Conservation (phyloP, 305 asterid species). For the Solanum chacoense region DNA sequence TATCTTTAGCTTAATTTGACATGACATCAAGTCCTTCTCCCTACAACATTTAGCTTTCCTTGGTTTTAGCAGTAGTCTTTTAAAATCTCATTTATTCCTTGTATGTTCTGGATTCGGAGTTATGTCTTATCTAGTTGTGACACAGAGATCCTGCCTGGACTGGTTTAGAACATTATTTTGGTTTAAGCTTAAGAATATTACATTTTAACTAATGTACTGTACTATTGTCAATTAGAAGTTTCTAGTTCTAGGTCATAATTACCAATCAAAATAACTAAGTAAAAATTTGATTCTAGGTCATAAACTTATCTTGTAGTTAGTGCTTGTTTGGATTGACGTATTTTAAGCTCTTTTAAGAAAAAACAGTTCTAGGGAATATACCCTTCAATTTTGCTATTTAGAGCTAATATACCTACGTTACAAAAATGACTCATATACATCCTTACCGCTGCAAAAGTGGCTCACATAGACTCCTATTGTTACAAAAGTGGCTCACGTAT, state of each 20-base stretch:
- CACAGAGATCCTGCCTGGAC: not conserved
- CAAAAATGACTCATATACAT: not conserved
- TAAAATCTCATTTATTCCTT: not conserved
- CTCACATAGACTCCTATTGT: too few relatives aligned
- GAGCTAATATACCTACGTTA: not conserved
- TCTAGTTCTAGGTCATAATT: not conserved
- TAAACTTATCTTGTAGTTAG: not conserved
- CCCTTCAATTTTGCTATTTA: not conserved
- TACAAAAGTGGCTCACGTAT: not conserved
- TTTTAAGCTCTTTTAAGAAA: not conserved
- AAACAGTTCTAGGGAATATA: not conserved
- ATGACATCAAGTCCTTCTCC: not conserved
- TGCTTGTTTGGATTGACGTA: not conserved
- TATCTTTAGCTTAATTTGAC: not conserved
- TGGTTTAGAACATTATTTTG: not conserved
- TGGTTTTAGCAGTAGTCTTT: not conserved
- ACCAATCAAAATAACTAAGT: not conserved
- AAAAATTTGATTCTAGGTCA: not conserved
- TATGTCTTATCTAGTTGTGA: not conserved
- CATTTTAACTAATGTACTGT: not conserved
- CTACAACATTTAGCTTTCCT: not conserved
- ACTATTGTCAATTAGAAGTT: not conserved
- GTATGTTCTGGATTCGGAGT: not conserved
- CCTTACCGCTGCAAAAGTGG: not conserved
- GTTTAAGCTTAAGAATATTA: not conserved